Conservation (phyloP, 352 stramenopile genomes). For the Detonula confervacea region DNA sequence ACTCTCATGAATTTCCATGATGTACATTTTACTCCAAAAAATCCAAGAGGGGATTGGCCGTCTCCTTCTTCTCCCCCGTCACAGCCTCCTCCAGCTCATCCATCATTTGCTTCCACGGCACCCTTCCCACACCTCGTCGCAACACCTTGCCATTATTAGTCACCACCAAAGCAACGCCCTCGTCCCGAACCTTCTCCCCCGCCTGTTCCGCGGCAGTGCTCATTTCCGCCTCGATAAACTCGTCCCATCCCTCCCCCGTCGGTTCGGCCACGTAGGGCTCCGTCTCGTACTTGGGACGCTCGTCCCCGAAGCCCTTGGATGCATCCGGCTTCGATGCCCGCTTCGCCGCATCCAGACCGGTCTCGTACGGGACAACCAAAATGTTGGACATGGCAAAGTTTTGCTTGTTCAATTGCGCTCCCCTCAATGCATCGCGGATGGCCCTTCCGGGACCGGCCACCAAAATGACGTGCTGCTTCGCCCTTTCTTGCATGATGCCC, state of each 20-base stretch:
- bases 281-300: constrained; percentile 70
- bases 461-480: constrained; percentile 82
- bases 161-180: constrained; percentile 79
- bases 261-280: constrained; percentile 75
- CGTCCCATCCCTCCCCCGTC: constrained; percentile 70
- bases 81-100: constrained; percentile 75
- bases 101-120: constrained; percentile 82
- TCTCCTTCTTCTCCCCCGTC: constrained; percentile 58
- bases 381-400: constrained; percentile 83
- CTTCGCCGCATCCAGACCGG: constrained; percentile 45
- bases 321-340: constrained; percentile 44
- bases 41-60: constrained; percentile 22
- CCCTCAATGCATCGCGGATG: constrained; percentile 71
- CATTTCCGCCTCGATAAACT: constrained; percentile 77
- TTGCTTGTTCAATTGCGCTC: constrained; percentile 80
- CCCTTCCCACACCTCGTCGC: constrained; percentile 70
- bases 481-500: constrained; percentile 62
- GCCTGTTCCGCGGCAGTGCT: constrained; percentile 70
- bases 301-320: constrained; percentile 69
- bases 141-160: constrained; percentile 77
- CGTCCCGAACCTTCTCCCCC: constrained; percentile 65
- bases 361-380: constrained; percentile 79
- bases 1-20: too few species aligned
- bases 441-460: constrained; percentile 71
- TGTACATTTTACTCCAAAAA: constrained; percentile 29